These are phyloP conservation scores for Chlorella variabilis DNA, from an alignment of 163 green algal species.

Conservation along the genomic window DNA sequence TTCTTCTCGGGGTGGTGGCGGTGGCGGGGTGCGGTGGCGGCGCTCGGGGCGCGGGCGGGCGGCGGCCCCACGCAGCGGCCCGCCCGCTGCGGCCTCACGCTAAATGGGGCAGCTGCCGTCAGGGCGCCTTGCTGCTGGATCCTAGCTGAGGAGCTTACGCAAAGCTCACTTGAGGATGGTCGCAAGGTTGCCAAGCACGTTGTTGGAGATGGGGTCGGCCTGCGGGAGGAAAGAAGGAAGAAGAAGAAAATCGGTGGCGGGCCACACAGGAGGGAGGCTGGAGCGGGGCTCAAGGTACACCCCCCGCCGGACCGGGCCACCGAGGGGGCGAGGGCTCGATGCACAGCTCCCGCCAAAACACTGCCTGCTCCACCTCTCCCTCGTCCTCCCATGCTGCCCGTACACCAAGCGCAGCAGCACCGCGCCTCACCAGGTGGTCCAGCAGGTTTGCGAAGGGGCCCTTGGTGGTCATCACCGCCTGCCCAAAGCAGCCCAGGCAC, in stretches of 20 bases:
- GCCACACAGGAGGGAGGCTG: too few relatives aligned
- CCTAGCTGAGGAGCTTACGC: too few relatives aligned
- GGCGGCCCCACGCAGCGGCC: background rate
- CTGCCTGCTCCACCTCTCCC: background rate
- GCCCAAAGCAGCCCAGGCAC: constrained; percentile 84
- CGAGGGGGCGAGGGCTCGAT: too few relatives aligned
- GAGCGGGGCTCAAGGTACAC: too few relatives aligned
- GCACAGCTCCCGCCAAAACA: too few relatives aligned
- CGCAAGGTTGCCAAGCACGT: constrained; percentile 91
- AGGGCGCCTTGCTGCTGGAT: too few relatives aligned
- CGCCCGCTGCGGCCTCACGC: background rate
- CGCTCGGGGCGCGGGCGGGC: background rate
- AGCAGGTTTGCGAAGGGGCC: constrained; percentile 88
- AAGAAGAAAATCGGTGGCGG: too few relatives aligned
- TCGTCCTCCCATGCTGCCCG: too few relatives aligned
- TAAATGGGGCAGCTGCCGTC: too few relatives aligned
- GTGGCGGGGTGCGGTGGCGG: background rate
- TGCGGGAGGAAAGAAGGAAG: background rate
- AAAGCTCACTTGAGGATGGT: constrained; percentile 5
- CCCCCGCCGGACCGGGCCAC: too few relatives aligned
- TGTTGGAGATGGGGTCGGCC: constrained; percentile 78
- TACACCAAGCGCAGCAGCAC: too few relatives aligned
- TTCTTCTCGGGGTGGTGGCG: constrained; percentile 2
- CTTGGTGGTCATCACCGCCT: constrained; percentile 83
- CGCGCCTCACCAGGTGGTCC: constrained; percentile 70